Conservation (phyloP, 805 yeast species). For the Kodamaea kaohsiungensis region DNA sequence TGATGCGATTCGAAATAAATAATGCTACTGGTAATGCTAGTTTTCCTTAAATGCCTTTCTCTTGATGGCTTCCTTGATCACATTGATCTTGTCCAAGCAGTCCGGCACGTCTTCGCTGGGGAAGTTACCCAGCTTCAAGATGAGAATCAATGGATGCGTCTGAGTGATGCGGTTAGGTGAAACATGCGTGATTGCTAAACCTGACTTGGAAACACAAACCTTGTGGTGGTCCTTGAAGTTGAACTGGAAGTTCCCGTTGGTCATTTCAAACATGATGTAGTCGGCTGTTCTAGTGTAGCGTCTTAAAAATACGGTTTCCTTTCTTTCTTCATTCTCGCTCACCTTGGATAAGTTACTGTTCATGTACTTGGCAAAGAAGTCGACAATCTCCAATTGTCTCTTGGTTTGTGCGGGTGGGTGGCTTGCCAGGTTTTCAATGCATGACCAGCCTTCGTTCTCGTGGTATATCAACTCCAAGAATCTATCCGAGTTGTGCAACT, state of each 20-base stretch:
- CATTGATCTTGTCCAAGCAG: conserved; percentile 40
- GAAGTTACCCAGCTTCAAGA: conserved; percentile 45
- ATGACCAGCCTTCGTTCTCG: conserved; percentile 48
- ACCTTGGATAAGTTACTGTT: conserved; percentile 82
- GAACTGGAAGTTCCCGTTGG: conserved; percentile 90
- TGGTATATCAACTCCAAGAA: conserved; percentile 59
- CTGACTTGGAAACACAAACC: conserved; percentile 74
- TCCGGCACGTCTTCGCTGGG: conserved; percentile 42
- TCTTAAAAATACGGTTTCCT: conserved; percentile 74
- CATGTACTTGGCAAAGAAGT: conserved; percentile 91
- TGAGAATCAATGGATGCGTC: conserved; percentile 56
- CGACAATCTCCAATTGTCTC: conserved; percentile 81
- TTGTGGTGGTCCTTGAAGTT: conserved; percentile 96
- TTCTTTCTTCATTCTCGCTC: conserved; percentile 61
- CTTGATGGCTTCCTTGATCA: conserved; percentile 66
- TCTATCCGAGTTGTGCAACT: conserved; percentile 61
- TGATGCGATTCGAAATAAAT: conserved; percentile 3
- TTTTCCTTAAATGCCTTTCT: conserved; percentile 31
- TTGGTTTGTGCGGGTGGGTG: conserved; percentile 51
- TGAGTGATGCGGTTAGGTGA: conserved; percentile 74
- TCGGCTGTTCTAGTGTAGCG: conserved; percentile 78
- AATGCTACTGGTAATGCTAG: conserved; percentile 5
- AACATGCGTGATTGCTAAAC: conserved; percentile 75
- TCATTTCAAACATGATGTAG: conserved; percentile 88
- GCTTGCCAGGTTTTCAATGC: conserved; percentile 43